A percentile compares a stretch with the other conserved stretches of the same genome.
phyloP scores from a whole-genome alignment of 148 eudicot species.

The Tetragonia tetragonoides region DNA sequence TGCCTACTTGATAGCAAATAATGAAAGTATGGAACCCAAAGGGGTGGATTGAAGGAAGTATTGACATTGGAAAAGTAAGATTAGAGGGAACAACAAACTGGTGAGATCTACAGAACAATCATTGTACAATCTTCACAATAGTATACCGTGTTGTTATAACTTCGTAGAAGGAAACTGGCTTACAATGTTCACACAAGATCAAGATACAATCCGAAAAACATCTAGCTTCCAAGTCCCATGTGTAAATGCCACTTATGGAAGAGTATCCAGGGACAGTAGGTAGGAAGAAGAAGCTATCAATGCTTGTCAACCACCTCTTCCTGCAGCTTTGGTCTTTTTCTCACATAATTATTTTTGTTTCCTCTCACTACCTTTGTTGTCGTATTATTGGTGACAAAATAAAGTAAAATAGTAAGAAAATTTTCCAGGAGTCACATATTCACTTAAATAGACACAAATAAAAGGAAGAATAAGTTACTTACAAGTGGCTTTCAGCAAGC shows the following conservation, averaged over 20 bases:
- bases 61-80: too few relatives aligned
- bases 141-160: too few relatives aligned
- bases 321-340: neutral
- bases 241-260: neutral
- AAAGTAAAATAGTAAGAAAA: neutral
- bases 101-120: too few relatives aligned
- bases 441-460: neutral
- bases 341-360: neutral
- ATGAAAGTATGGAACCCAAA: too few relatives aligned
- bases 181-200: too few relatives aligned
- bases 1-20: too few relatives aligned
- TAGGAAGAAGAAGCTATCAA: neutral
- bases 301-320: neutral
- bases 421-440: neutral
- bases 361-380: neutral
- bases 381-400: neutral
- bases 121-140: too few relatives aligned
- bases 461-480: slow-evolving; percentile 19
- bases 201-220: neutral
- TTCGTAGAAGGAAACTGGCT: neutral
- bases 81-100: too few relatives aligned
- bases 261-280: neutral
- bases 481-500: slow-evolving; percentile 87
- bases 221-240: too few relatives aligned
- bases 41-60: too few relatives aligned